A percentile compares a stretch with the other conserved stretches of the same genome.
These are phyloP conservation scores for Candida khao-thaluensis DNA, from an alignment of 805 yeast genomes.

Conservation along the genomic window DNA sequence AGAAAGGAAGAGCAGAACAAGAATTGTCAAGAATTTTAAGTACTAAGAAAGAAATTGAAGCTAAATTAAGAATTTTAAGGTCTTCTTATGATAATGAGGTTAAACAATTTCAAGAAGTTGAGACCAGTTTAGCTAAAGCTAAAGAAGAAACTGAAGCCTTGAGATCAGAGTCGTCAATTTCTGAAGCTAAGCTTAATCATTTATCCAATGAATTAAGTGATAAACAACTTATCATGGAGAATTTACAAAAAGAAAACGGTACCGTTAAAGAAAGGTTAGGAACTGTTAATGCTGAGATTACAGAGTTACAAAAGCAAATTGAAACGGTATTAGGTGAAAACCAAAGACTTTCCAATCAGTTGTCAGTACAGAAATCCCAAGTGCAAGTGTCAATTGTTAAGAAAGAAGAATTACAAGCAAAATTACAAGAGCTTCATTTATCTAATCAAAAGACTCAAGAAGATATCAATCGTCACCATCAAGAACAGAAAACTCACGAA, in stretches of 20 bases:
- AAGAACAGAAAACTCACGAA: slow-evolving; percentile 17
- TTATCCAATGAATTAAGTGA: slow-evolving; percentile 63
- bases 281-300: slow-evolving; percentile 62
- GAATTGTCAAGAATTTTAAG: slow-evolving; percentile 69
- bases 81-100: slow-evolving; percentile 77
- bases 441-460: slow-evolving; percentile 22
- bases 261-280: slow-evolving; percentile 68
- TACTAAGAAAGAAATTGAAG: slow-evolving; percentile 68
- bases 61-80: slow-evolving; percentile 65
- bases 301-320: slow-evolving; percentile 55
- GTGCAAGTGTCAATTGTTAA: slow-evolving; percentile 58
- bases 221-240: slow-evolving; percentile 58
- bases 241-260: slow-evolving; percentile 66
- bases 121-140: slow-evolving; percentile 56
- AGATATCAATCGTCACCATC: slow-evolving; percentile 21
- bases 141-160: slow-evolving; percentile 67
- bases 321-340: slow-evolving; percentile 53
- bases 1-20: slow-evolving; percentile 70
- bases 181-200: slow-evolving; percentile 77
- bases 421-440: slow-evolving; percentile 27
- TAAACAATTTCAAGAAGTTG: slow-evolving; percentile 70
- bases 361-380: slow-evolving; percentile 68
- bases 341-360: slow-evolving; percentile 60
- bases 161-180: slow-evolving; percentile 67
- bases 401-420: slow-evolving; percentile 36